Base-by-base conservation (phyloP, 2,329 filamentous ascomycete genomes). In the Aulographum hederae region DNA sequence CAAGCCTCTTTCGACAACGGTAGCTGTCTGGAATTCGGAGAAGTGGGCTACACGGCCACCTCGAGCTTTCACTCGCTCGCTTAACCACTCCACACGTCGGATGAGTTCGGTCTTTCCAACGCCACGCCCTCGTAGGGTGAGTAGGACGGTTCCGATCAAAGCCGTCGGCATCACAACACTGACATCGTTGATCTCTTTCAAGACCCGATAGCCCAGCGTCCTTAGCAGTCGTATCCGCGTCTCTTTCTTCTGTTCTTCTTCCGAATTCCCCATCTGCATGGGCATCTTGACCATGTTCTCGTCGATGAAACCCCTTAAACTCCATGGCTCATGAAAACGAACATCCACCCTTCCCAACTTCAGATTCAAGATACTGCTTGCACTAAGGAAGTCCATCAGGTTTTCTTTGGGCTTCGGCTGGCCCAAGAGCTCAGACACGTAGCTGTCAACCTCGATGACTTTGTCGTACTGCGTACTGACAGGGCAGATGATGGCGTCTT, bases 401-500 rank as follows among this genome's bases (percentile, higher is more conserved):
- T 93, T 94, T 48, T 98, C 89, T 49, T 93, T 92, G 46, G 81
- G 81, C 54, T 98, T 98, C 0, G 89, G 89, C 38, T 91, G 76
- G 3, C 89, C 89, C 1, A 98, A 66, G 2, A 98, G 67, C 52
- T 98, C 89, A 20, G 75, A 89, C 28, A 95, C 86, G 46, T 98
- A 98, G 4, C 84, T 89, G 40, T 93, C 84, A 1, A 91, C 93
- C 53, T 98, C 89, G 37, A 98, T 91, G 34, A 98, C 89, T 49
- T 95, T 98, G 61, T 98, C 89, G 48, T 98, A 98, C 50, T 98
- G 89, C 1, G 85, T 94, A 51, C 80, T 91, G 28, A 98, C 89
- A 0, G 89, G 89, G 43, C 86, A 93, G 32, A 98, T 82, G 26
- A 94, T 79, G 19, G 82, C 76, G 52, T 98, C 89, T 29, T 91